Base-by-base conservation (phyloP, 73 alveolate genomes). In the Paramecium octaurelia region DNA sequence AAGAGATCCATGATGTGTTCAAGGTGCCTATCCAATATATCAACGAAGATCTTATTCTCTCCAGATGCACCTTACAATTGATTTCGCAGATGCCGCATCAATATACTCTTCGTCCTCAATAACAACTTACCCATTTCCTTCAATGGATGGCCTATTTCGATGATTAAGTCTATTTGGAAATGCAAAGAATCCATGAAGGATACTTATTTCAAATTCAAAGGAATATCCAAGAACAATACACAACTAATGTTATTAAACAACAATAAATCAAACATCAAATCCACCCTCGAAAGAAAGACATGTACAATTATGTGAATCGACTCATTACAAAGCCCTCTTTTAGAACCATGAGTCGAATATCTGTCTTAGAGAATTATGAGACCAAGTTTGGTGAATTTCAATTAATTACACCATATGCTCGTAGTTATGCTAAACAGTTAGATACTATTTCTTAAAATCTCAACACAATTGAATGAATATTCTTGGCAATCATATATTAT, bases 341-440 rank as follows among this genome's bases (percentile, higher is more conserved):
- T 73, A 73, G 59, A 38, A 73, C 46, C 5, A 73, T 73, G 87
- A 73, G 87, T 73, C 40, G 46, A 36, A 73, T 73, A 36, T 20
- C 36, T n/a, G 31, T 36, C 18, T 35, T 73, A 16, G 87, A 73
- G 59, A 9, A 73, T 36, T 73, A 36, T 38, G 87, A 73, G 12
- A 73, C 59, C 16, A 73, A 73, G n/a, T 73, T 36, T 73, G 87
- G 87, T 36, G 87, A 73, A 18, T 73, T 73, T 73, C n/a, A 73
- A 36, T 21, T 73, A 36, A 73, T 73, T 6, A 73, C 57, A 29
- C 57, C 59, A 34, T 73, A 73, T 36, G 59, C 60, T 73, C 23
- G 87, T 36, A 34, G 59, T 36, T 73, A 36, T 73, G 87, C 87
- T 38, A 73, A 73, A 73, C 35, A 34, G 20, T 18, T 73, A 31